Percentiles rank a stretch among this genome's conserved stretches.
Evolutionary conservation across 495 filamentous ascomycete genomes (phyloP).

Genomic region (Cladorrhinum samala): DNA sequence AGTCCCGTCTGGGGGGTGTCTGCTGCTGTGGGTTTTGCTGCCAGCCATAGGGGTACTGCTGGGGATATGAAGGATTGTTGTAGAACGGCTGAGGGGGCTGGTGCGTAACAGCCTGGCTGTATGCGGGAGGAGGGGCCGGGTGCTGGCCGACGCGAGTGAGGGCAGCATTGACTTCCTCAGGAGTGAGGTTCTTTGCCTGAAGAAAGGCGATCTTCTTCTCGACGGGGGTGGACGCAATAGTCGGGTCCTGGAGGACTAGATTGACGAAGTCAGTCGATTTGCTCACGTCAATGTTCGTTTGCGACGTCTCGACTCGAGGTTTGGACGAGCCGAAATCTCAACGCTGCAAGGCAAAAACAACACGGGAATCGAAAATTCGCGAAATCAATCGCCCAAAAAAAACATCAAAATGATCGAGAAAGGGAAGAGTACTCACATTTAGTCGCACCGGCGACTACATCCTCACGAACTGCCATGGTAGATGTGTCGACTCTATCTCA

Average conservation of each 20-base stretch:
- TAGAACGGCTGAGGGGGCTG: slow-evolving; percentile 57
- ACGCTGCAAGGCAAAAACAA: too few relatives aligned
- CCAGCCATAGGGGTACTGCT: slow-evolving; percentile 58
- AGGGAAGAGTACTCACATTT: slow-evolving; percentile 47
- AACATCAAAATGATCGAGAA: slow-evolving; percentile 8
- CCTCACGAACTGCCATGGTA: slow-evolving; percentile 75
- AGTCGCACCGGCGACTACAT: slow-evolving; percentile 71
- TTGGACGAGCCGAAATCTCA: too few relatives aligned
- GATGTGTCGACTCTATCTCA: background rate
- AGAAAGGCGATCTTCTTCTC: slow-evolving; percentile 91
- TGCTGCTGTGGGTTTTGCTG: slow-evolving; percentile 57
- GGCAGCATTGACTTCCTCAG: slow-evolving; percentile 85
- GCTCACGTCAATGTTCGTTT: slow-evolving; percentile 8
- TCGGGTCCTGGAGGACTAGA: slow-evolving; percentile 87
- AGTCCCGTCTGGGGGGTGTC: slow-evolving; percentile 67
- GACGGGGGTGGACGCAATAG: slow-evolving; percentile 79
- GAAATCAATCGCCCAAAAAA: too few relatives aligned
- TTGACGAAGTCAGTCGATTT: slow-evolving; percentile 7
- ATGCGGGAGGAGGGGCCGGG: slow-evolving; percentile 45
- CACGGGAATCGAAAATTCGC: too few relatives aligned
- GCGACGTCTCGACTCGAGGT: background rate
- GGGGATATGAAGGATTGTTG: slow-evolving; percentile 53
- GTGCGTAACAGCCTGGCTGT: slow-evolving; percentile 39
- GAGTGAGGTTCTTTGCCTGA: slow-evolving; percentile 93
- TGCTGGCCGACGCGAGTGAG: slow-evolving; percentile 64